phyloP scores from a whole-genome alignment of 495 filamentous ascomycete genomes.

The Elaphomyces granulatus region DNA sequence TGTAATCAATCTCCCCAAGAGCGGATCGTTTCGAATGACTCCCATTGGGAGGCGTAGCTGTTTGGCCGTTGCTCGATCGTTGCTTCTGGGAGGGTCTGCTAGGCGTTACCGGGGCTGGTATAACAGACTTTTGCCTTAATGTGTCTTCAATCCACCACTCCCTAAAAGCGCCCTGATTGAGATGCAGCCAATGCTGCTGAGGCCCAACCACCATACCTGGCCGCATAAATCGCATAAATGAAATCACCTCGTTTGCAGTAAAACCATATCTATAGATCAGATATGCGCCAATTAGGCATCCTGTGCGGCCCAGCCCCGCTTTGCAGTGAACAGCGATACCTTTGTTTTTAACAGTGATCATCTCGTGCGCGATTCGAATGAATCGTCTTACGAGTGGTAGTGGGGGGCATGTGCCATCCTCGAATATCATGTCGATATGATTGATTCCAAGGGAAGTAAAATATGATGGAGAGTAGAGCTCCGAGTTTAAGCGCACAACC shows the following conservation, averaged over 20 bases:
- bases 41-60: constrained; percentile 70
- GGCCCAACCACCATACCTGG: constrained; percentile 98
- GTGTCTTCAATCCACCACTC: constrained; percentile 97
- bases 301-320: constrained; percentile 90
- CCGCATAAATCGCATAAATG: constrained; percentile 99
- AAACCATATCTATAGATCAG: constrained; percentile 97
- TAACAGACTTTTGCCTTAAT: constrained; percentile 50
- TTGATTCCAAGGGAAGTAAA: constrained; percentile 91
- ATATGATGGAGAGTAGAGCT: constrained; percentile 87
- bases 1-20: constrained; percentile 79
- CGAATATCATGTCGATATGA: constrained; percentile 98
- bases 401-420: constrained; percentile 91
- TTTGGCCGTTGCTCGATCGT: constrained; percentile 43
- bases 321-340: constrained; percentile 97
- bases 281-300: constrained; percentile 93
- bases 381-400: constrained; percentile 77
- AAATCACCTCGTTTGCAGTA: constrained; percentile 94
- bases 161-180: constrained; percentile 90
- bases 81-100: constrained; percentile 45
- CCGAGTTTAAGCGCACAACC: constrained; percentile 88
- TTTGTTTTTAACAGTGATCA: constrained; percentile 73
- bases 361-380: constrained; percentile 87
- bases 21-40: constrained; percentile 60
- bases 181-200: constrained; percentile 98
- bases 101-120: constrained; percentile 61